Evolutionary conservation across 2,329 filamentous ascomycete genomes (phyloP), one percentile per base, ranked within the genome.

Genomic region (Thielaviopsis ethacetica): DNA sequence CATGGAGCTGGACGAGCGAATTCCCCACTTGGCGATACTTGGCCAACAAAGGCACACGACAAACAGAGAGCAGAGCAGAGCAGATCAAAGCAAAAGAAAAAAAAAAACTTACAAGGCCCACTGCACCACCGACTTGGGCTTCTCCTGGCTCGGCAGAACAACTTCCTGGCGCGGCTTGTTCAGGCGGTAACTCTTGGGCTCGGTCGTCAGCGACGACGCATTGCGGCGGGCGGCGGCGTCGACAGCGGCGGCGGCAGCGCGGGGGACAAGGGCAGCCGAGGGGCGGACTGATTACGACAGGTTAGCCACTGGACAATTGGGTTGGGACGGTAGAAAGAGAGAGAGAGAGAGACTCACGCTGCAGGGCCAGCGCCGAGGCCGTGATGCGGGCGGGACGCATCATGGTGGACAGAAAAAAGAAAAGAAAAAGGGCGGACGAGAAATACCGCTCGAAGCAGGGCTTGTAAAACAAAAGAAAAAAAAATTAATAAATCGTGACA

Each of bases 51-150:
- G 21, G 3, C 15, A 38, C n/a, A n/a, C n/a, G n/a, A n/a, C n/a
- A 26, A 38, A 50, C 17, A 57, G 50, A 59, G 12, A 21, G 47
- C 15, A 53, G 21, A 24, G 54, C 34, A 6, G 13, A 41, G 5
- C 26, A 2, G 15, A 52, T 41, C 38, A 38, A 12, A 50, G 2
- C 19, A 2, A 5, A 19, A 26, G 19, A 0, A 12, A 9, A 3
- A 10, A 10, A 15, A 3, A 50, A 15, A 81, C 86, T 65, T 86
- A 91, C 86, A 94, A 78, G 64, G 87, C 88, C 71, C 90, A 91
- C 83, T 94, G 86, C 67, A 91, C 76, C 61, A 82, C 81, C 66
- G 86, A 83, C 77, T 91, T 88, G 72, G 85, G 88, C 64, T 78
- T 78, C 72, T 89, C 84, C 74, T 94, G 83, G 71, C 85, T 91